phyloP scores from a whole-genome alignment of 2,329 filamentous ascomycete genomes.

The Botryotinia globosa region DNA sequence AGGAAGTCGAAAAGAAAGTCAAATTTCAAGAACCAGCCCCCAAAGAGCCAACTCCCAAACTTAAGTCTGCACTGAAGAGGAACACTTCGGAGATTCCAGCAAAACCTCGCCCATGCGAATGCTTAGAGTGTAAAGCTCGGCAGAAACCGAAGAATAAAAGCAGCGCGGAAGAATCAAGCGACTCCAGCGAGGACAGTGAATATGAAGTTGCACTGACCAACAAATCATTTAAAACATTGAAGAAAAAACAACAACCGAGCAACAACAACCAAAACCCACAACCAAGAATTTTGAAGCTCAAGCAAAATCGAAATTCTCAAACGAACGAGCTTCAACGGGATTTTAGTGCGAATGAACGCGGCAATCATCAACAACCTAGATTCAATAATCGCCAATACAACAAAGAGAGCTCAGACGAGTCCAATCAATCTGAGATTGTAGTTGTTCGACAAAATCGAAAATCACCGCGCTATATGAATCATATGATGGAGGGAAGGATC shows the following conservation, averaged over 20 bases:
- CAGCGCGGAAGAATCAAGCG: constrained; percentile 15
- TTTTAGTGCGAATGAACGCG: neutral
- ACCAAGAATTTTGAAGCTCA: neutral
- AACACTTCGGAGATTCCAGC: neutral
- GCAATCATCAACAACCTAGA: neutral
- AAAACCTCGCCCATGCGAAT: neutral
- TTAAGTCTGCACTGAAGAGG: constrained; percentile 17
- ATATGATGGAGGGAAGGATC: constrained; percentile 11
- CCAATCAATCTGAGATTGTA: neutral
- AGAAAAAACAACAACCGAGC: constrained; percentile 1
- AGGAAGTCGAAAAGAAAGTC: constrained; percentile 11
- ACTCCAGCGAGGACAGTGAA: neutral
- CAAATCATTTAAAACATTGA: neutral
- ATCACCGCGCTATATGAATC: neutral
- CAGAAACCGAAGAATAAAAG: constrained; percentile 10
- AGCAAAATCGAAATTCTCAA: neutral
- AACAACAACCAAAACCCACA: neutral
- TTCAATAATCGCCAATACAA: neutral
- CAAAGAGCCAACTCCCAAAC: constrained; percentile 3
- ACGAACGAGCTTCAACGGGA: neutral
- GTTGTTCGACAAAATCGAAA: neutral
- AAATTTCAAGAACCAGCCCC: constrained; percentile 7
- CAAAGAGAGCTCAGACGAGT: constrained; percentile 3
- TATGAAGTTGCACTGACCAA: constrained; percentile 2
- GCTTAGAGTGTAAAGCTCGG: neutral